Percentiles rank a stretch among this genome's conserved stretches.
Evolutionary conservation across 108 stramenopile genomes (phyloP).

Genomic region (Cylindrotheca fusiformis): DNA sequence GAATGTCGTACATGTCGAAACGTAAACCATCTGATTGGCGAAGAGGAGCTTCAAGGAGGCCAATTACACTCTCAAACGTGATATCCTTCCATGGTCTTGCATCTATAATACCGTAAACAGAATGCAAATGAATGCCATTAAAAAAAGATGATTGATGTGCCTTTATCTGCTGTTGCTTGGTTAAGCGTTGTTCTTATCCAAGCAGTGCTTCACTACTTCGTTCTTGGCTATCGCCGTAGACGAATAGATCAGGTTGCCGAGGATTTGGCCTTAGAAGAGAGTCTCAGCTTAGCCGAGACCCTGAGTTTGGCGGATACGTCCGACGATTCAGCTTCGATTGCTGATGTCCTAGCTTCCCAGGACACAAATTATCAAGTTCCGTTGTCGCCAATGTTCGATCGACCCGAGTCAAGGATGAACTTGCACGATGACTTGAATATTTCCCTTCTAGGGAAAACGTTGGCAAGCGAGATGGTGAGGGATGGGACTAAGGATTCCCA

Average conservation of each 20-base stretch:
- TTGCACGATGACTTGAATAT: neutral
- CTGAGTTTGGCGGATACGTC: slow-evolving; percentile 2
- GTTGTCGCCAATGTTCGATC: neutral
- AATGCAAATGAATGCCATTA: too few species aligned
- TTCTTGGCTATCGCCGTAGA: slow-evolving; percentile 24
- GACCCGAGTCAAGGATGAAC: neutral
- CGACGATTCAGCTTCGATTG: slow-evolving; percentile 1
- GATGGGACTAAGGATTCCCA: neutral
- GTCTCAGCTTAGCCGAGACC: slow-evolving; percentile 22
- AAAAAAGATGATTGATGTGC: slow-evolving; percentile 29
- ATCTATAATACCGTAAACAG: too few species aligned
- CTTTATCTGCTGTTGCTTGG: slow-evolving; percentile 36
- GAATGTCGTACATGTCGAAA: too few species aligned
- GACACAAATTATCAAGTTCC: neutral
- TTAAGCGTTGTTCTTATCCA: slow-evolving; percentile 37
- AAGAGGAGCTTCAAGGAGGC: too few species aligned
- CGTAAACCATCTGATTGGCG: too few species aligned
- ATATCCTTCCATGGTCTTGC: too few species aligned
- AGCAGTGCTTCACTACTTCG: slow-evolving; percentile 32
- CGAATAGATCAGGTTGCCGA: slow-evolving; percentile 13
- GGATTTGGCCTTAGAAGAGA: slow-evolving; percentile 21
- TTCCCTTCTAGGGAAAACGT: neutral
- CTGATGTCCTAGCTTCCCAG: neutral
- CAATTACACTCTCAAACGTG: too few species aligned
- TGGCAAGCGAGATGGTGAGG: neutral